Evolutionary conservation across 352 stramenopile species (phyloP), one percentile per base, ranked within the genome.

Genomic region (Phytopythium montanum): DNA sequence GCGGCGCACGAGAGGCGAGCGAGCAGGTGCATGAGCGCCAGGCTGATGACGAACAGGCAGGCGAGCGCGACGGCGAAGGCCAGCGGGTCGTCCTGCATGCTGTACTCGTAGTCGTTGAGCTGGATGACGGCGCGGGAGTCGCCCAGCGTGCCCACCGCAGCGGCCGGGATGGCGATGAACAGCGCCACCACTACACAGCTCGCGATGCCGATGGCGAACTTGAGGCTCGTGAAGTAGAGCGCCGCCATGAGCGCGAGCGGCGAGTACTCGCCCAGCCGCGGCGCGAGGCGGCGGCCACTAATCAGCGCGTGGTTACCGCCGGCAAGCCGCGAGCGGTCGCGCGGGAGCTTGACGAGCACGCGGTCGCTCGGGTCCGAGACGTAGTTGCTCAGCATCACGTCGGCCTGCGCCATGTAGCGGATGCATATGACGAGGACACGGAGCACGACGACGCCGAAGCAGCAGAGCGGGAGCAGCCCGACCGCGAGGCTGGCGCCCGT

Each of bases 311-410:
- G 16, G 71, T 56, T 8, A 67, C 23, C 6, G 14, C 3, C n/a
- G 34, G 36, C 36, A 25, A 49, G 12, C 2, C 25, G 36, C 53
- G 53, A 38, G 26, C 39, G 19, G 26, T 50, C 36, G 18, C 38
- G 36, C 3, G 53, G 66, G 25, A 81, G 73, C 26, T 52, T 64
- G 19, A 83, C 56, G 49, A 83, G 73, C 14, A 90, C 70, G 38
- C 76, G 76, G 51, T 87, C 74, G 23, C 64, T 60, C 1, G 68
- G 49, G 2, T 70, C 69, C 16, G 75, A 72, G 59, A 81, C 63
- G 62, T 70, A 88, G 67, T 88, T 89, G 72, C 76, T 76, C 25
- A 92, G 62, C 60, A 76, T 69, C n/a, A 86, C 77, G 45, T 92
- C 82, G 6, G 83, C 36, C 46, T 73, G 66, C 18, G 82, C 78